A percentile compares a stretch with the other conserved stretches of the same genome.
Evolutionary conservation across 495 filamentous ascomycete genomes (phyloP).

Genomic region (Penicillium paxilli): DNA sequence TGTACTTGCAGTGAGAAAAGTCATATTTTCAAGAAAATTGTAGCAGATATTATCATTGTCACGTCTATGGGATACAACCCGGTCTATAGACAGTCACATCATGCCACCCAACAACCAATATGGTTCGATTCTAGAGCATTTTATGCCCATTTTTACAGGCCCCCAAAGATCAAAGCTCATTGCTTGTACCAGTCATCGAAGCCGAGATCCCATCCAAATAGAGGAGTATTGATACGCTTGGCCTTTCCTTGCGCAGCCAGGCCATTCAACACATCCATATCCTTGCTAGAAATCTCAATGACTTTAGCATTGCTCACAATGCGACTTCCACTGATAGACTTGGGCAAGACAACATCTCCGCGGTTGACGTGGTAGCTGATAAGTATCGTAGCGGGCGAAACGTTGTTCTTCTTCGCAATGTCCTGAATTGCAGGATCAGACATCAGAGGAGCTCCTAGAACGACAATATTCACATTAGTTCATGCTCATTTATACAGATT

Average conservation of each 20-base stretch:
- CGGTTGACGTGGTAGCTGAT: conserved; percentile 31
- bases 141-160: no score
- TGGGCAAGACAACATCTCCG: conserved; percentile 33
- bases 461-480: conserved; percentile 3
- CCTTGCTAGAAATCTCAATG: conserved; percentile 27
- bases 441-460: conserved; percentile 20
- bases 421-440: conserved; percentile 15
- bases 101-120: no score
- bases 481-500: no score
- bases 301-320: conserved; percentile 30
- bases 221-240: conserved; percentile 26
- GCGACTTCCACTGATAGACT: conserved; percentile 30
- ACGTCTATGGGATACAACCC: no score
- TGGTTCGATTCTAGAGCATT: no score
- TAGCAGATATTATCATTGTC: no score
- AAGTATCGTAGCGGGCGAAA: conserved; percentile 16
- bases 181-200: conserved; percentile 21
- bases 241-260: conserved; percentile 22
- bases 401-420: conserved; percentile 22
- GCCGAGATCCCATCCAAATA: conserved; percentile 21
- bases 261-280: conserved; percentile 27
- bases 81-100: no score
- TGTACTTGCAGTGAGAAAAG: no score
- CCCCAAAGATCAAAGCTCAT: conserved; percentile 4
- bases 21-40: no score